Percentiles rank a stretch among this genome's conserved stretches.
Evolutionary conservation across 768 basidiomycete species (phyloP).

Genomic region (Lactarius akahatsu): DNA sequence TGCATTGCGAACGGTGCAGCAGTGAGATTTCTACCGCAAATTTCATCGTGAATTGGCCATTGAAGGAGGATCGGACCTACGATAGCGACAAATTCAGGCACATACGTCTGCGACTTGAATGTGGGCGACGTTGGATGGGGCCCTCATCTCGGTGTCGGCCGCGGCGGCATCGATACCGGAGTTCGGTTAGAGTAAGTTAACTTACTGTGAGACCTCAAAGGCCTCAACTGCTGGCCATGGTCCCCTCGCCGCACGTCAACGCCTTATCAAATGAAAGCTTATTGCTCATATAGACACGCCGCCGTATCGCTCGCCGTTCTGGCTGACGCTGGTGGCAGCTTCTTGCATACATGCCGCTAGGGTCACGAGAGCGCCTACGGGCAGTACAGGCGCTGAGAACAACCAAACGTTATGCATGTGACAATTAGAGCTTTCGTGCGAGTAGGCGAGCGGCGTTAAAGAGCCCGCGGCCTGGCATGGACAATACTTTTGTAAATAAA

Average conservation of each 20-base stretch:
- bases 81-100: background rate
- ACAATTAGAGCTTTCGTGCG: background rate
- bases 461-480: background rate
- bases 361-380: background rate
- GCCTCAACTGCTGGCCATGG: background rate
- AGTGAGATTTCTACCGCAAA: background rate
- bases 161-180: background rate
- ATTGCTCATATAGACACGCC: no score
- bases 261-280: background rate
- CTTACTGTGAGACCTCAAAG: background rate
- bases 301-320: background rate
- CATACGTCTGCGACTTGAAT: background rate
- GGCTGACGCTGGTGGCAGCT: background rate
- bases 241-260: background rate
- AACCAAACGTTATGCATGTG: background rate
- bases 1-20: background rate
- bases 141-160: background rate
- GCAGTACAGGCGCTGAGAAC: background rate
- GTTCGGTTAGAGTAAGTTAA: background rate
- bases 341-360: background rate
- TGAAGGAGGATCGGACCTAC: background rate
- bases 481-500: background rate
- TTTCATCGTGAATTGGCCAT: background rate
- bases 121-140: background rate
- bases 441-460: background rate